Evolutionary conservation across 768 basidiomycete genomes (phyloP), one percentile per base, ranked within the genome.

Genomic region (Russula virescens): DNA sequence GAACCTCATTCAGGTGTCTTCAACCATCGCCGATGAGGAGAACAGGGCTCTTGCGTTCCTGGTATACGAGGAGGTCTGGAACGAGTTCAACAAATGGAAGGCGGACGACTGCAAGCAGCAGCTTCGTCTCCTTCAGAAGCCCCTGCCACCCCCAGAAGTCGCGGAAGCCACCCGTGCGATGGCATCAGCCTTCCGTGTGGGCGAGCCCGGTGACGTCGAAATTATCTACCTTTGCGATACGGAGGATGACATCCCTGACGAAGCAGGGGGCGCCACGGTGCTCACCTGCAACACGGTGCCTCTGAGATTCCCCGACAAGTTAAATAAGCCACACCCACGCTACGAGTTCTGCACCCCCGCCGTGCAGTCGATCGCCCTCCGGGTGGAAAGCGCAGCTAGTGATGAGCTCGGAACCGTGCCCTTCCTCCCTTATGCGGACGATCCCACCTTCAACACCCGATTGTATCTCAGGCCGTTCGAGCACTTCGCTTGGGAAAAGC

Each of bases 391-490:
- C 28, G 42, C 11, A 0, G 62, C 40, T 18, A 7, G 5, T 6
- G 11, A 88, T 62, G 87, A 88, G 61, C 73, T 81, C 7, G 75
- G 78, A 62, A 71, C 73, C 23, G 79, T 88, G 77, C 75, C 77
- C 2, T 89, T 87, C 69, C 71, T 87, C 7, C 86, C 87, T 2
- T 82, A 82, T 56, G 76, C 81, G 0, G 86, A 89, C 67, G 87
- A 89, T 48, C 77, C 78, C 3, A 67, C 51, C 0, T 90, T 89
- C 65, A 66, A 82, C 54, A 72, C 70, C 38, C 34, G 49, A 3
- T 67, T 55, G 18, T 80, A 87, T 65, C 67, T 73, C 2, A 56
- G 68, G 16, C 75, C 80, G 5, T 80, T 86, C 69, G 69, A 68
- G 10, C 69, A 69, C 2, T 75, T 83, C 55, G 77, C 78, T 0